A percentile compares a stretch with the other conserved stretches of the same genome.
Evolutionary conservation across 768 basidiomycete genomes (phyloP).

Genomic region (Mycena sanguinolenta): DNA sequence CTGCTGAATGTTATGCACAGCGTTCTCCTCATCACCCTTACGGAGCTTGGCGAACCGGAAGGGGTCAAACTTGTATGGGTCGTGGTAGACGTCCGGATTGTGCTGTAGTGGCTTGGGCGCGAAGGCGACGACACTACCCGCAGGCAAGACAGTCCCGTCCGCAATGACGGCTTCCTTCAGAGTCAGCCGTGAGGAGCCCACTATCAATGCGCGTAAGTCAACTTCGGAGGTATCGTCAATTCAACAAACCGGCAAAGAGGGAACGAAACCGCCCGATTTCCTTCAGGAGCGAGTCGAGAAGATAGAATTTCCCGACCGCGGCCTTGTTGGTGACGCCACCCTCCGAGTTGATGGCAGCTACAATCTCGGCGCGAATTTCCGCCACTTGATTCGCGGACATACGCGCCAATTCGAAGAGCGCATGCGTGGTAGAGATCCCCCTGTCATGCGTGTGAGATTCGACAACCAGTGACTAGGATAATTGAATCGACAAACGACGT

Average conservation of each 20-base stretch:
- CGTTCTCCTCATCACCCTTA: slow-evolving; percentile 14
- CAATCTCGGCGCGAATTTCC: slow-evolving; percentile 32
- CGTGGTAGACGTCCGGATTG: slow-evolving; percentile 27
- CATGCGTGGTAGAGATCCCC: slow-evolving; percentile 36
- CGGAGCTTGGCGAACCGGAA: slow-evolving; percentile 39
- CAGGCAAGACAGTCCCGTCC: slow-evolving; percentile 33
- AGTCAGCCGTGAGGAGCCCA: slow-evolving; percentile 32
- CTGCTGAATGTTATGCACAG: slow-evolving; percentile 16
- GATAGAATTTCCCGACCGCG: slow-evolving; percentile 33
- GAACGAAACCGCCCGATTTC: slow-evolving; percentile 37
- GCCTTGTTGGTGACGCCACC: slow-evolving; percentile 35
- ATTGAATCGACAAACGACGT: slow-evolving; percentile 29
- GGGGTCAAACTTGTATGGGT: slow-evolving; percentile 34
- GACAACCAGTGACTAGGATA: neutral
- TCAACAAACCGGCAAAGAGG: slow-evolving; percentile 25
- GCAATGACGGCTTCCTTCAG: slow-evolving; percentile 29
- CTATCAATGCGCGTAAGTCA: slow-evolving; percentile 6
- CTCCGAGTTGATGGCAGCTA: slow-evolving; percentile 28
- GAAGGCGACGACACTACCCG: slow-evolving; percentile 32
- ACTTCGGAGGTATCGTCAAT: neutral
- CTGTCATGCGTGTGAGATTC: slow-evolving; percentile 3
- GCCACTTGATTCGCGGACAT: slow-evolving; percentile 28
- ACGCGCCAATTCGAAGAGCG: slow-evolving; percentile 36
- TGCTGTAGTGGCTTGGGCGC: slow-evolving; percentile 31
- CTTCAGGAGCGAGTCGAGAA: slow-evolving; percentile 37